Conservation (phyloP, 768 basidiomycete genomes). For the Solioccasus polychromus region DNA sequence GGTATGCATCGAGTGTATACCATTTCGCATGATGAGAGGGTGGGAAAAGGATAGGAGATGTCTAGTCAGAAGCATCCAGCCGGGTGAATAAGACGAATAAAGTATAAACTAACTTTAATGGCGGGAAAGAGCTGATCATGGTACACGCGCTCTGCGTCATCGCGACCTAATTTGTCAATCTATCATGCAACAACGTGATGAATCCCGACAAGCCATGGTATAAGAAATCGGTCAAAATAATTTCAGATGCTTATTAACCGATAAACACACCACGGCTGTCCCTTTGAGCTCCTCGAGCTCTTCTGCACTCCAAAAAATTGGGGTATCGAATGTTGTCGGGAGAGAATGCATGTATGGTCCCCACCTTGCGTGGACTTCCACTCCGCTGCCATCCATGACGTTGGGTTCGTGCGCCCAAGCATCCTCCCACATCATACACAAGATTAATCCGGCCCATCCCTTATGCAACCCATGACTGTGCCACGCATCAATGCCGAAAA, state of each 20-base stretch:
- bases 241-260: not conserved
- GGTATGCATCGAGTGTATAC: conserved; percentile 75
- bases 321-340: conserved; percentile 75
- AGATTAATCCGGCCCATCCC: conserved; percentile 86
- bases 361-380: conserved; percentile 14
- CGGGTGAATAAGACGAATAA: not conserved
- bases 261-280: conserved; percentile 83
- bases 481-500: conserved; percentile 68
- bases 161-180: conserved; percentile 82
- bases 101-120: conserved; percentile 49
- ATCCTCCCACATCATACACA: conserved; percentile 96
- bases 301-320: conserved; percentile 87
- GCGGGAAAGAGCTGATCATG: conserved; percentile 63
- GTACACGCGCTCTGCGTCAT: conserved; percentile 77
- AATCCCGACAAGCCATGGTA: not conserved
- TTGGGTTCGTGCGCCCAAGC: conserved; percentile 66
- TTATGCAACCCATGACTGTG: conserved; percentile 51
- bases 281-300: conserved; percentile 77
- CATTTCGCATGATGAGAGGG: conserved; percentile 38
- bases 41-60: conserved; percentile 70
- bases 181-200: not conserved
- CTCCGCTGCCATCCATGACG: conserved; percentile 1
- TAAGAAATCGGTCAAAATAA: not conserved
- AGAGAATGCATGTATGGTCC: conserved; percentile 39
- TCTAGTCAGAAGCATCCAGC: conserved; percentile 48